phyloP scores from a whole-genome alignment of 306 rosid genomes.

The Begonia fuchsioides region DNA sequence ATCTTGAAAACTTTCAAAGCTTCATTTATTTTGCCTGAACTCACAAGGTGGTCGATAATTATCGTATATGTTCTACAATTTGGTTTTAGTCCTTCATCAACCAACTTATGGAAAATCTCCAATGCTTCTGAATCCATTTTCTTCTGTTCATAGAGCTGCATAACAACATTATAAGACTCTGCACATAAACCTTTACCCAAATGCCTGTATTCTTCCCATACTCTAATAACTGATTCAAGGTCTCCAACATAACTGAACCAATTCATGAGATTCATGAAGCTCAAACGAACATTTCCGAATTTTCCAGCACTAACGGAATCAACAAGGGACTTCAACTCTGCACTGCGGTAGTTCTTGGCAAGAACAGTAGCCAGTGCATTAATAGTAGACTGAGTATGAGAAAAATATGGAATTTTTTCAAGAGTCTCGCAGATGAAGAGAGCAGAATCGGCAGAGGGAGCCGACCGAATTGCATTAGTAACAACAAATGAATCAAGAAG shows the following conservation, averaged over 20 bases:
- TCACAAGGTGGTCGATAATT: constrained; percentile 69
- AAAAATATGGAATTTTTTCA: constrained; percentile 20
- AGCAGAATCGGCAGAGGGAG: constrained; percentile 63
- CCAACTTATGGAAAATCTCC: constrained; percentile 29
- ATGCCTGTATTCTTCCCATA: constrained; percentile 40
- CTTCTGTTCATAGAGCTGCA: constrained; percentile 41
- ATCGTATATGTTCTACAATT: constrained; percentile 53
- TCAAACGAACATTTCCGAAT: constrained; percentile 27
- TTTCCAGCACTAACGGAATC: constrained; percentile 26
- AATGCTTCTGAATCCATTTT: constrained; percentile 45
- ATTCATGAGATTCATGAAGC: constrained; percentile 51
- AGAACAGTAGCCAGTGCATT: constrained; percentile 62
- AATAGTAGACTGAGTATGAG: constrained; percentile 49
- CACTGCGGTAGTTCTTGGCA: constrained; percentile 32
- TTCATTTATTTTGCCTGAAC: constrained; percentile 20
- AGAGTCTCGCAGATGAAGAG: constrained; percentile 28
- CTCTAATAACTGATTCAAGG: constrained; percentile 37
- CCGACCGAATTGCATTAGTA: constrained; percentile 57
- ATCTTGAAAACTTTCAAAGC: constrained; percentile 45
- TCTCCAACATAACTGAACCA: constrained; percentile 53
- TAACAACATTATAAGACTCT: constrained; percentile 53
- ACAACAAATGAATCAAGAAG: constrained; percentile 49
- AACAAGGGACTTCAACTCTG: constrained; percentile 40
- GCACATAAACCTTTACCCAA: constrained; percentile 26
- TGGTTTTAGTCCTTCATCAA: constrained; percentile 52